Evolutionary conservation across 768 basidiomycete genomes (phyloP).

Genomic region (Brasilioporus rufonigricans): DNA sequence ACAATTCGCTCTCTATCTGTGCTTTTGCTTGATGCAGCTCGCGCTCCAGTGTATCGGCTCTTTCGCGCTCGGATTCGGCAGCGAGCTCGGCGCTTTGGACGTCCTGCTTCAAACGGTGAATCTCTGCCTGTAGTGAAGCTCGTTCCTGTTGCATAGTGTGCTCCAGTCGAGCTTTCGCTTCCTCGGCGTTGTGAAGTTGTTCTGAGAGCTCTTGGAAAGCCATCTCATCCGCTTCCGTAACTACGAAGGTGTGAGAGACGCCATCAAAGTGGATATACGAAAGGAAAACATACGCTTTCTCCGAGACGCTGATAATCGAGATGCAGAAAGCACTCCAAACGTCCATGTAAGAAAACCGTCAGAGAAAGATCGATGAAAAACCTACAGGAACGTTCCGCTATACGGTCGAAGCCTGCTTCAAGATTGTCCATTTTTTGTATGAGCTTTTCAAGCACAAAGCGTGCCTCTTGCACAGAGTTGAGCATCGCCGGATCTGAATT

Average conservation of each 20-base stretch:
- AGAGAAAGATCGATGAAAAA: background rate
- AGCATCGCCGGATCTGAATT: slow-evolving; percentile 46
- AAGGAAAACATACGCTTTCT: slow-evolving; percentile 58
- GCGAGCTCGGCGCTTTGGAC: slow-evolving; percentile 40
- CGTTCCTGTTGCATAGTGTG: slow-evolving; percentile 58
- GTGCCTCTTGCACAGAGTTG: slow-evolving; percentile 60
- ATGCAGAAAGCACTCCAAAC: slow-evolving; percentile 68
- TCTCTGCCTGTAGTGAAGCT: slow-evolving; percentile 51
- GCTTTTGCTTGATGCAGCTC: slow-evolving; percentile 61
- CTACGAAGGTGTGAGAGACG: slow-evolving; percentile 35
- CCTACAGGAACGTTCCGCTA: slow-evolving; percentile 82
- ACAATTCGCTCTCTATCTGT: slow-evolving; percentile 62
- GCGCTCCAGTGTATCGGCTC: slow-evolving; percentile 56
- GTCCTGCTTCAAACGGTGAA: slow-evolving; percentile 48
- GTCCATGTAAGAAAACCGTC: slow-evolving; percentile 1
- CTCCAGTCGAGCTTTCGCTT: slow-evolving; percentile 57
- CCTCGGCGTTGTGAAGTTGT: slow-evolving; percentile 60
- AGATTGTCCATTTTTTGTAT: slow-evolving; percentile 76
- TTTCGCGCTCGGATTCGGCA: slow-evolving; percentile 45
- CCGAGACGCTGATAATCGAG: slow-evolving; percentile 64
- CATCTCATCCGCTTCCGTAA: slow-evolving; percentile 71
- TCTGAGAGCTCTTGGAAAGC: slow-evolving; percentile 70
- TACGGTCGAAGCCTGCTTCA: slow-evolving; percentile 78
- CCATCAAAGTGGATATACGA: background rate
- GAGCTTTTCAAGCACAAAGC: slow-evolving; percentile 61